These are phyloP conservation scores for Tulasnella calospora DNA, from an alignment of 768 basidiomycete species.

Conservation along the genomic window DNA sequence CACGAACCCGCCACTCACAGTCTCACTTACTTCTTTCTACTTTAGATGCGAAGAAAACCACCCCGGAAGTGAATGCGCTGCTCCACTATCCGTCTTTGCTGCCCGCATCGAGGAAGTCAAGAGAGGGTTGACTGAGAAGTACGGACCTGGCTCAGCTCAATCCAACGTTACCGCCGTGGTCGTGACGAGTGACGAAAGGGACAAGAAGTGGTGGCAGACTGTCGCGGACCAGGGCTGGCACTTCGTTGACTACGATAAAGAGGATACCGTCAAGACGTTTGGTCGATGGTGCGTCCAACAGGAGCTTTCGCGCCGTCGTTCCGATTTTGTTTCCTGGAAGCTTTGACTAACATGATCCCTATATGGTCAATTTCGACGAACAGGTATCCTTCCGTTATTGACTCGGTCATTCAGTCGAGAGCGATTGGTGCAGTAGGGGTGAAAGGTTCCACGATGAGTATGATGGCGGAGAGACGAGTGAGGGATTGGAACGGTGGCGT, in stretches of 20 bases:
- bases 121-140: not conserved
- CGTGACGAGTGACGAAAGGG: constrained; percentile 23
- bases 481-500: constrained; percentile 60
- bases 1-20: not conserved
- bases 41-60: not conserved
- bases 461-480: constrained; percentile 58
- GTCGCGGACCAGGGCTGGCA: constrained; percentile 14
- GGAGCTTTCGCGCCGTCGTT: not conserved
- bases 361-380: not conserved
- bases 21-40: not conserved
- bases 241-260: constrained; percentile 17
- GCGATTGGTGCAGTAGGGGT: constrained; percentile 69
- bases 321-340: not conserved
- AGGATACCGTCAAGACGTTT: not conserved
- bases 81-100: not conserved
- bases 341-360: not conserved
- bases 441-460: constrained; percentile 64
- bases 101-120: not conserved
- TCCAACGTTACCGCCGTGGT: constrained; percentile 4
- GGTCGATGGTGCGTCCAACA: not conserved
- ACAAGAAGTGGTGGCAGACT: constrained; percentile 19
- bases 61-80: not conserved
- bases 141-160: constrained; percentile 23
- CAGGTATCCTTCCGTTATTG: constrained; percentile 68
- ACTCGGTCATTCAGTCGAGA: constrained; percentile 63